Base-by-base conservation (phyloP, 108 stramenopile genomes). In the Cylindrotheca closterium region DNA sequence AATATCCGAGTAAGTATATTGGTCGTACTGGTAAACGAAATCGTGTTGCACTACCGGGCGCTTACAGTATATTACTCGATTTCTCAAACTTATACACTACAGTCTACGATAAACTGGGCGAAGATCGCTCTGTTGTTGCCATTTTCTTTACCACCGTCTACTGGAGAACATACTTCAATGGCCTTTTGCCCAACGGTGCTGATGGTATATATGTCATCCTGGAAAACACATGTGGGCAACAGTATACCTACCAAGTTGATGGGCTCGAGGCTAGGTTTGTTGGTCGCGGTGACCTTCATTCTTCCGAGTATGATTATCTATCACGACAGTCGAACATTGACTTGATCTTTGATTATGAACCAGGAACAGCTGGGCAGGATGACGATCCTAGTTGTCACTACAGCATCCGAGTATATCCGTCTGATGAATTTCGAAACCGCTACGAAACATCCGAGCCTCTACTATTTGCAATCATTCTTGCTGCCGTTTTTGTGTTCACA, bases 161-260 rank as follows among this genome's bases (percentile, higher is more conserved):
- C 21, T 82, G 81, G 81, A 65, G 74, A 51, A 53, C 53, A 12
- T 49, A 75, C 30, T 60, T 82, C 24, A 34, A 37, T 4, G 47
- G 24, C 2, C 65, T 79, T 21, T 46, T 82, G 21, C 81, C 77
- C 12, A 51, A 71, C 19, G 74, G 78, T 45, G 63, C 75, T 47
- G 74, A 78, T 47, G 78, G 70, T 0, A 65, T 82, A 51, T 37
- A 68, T 53, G 75, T 74, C 51, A 71, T 81, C 23, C 51, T 79
- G 0, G 19, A 46, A 28, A 65, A 61, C 24, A 71, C 72, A 0
- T 75, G 60, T n/a, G 58, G 52, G 2, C 73, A 77, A 29, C 19
- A 23, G 24, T 77, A 60, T 49, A 81, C 49, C 27, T 80, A 73
- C 37, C 49, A 33, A 7, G 54, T 81, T 32, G 63, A 58, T 30